Percentiles rank a stretch among this genome's conserved stretches.
Conservation (phyloP, 1,139 yeast species). For the Casaregolazyma lundiana region DNA sequence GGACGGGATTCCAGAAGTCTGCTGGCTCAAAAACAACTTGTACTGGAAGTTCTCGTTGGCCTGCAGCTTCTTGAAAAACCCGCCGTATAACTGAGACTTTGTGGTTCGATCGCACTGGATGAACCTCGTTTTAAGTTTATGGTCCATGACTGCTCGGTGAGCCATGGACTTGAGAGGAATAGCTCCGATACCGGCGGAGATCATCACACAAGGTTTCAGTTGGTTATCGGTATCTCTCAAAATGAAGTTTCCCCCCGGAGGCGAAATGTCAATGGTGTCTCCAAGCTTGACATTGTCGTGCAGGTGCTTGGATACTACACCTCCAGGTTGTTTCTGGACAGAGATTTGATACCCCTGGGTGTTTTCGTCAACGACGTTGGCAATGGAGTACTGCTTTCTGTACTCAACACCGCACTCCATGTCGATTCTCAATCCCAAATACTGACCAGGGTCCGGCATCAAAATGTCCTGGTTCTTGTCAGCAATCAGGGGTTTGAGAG, state of each 20-base stretch:
- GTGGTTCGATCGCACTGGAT: constrained; percentile 25
- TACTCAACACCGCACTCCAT: constrained; percentile 32
- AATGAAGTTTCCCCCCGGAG: constrained; percentile 57
- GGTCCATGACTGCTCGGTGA: constrained; percentile 7
- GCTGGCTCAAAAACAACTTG: constrained; percentile 19
- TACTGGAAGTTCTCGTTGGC: constrained; percentile 18
- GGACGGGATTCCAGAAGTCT: constrained; percentile 6
- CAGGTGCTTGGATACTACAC: constrained; percentile 50
- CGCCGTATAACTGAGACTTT: constrained; percentile 21
- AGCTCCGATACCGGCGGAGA: constrained; percentile 65
- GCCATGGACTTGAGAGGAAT: constrained; percentile 58
- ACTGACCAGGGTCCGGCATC: constrained; percentile 54
- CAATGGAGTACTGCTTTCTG: constrained; percentile 50
- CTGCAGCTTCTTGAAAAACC: constrained; percentile 17
- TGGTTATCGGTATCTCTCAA: constrained; percentile 30
- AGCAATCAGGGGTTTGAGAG: constrained; percentile 45
- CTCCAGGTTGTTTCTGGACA: constrained; percentile 46
- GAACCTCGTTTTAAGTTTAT: constrained; percentile 33
- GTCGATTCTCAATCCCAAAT: constrained; percentile 49
- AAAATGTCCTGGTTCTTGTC: constrained; percentile 31
- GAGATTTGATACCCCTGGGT: constrained; percentile 45
- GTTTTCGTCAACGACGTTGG: constrained; percentile 33
- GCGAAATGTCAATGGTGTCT: constrained; percentile 46
- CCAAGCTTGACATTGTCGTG: constrained; percentile 50
- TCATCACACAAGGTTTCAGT: constrained; percentile 33